Base-by-base conservation (phyloP, 805 yeast genomes). In the Spathaspora hagerdaliae region DNA sequence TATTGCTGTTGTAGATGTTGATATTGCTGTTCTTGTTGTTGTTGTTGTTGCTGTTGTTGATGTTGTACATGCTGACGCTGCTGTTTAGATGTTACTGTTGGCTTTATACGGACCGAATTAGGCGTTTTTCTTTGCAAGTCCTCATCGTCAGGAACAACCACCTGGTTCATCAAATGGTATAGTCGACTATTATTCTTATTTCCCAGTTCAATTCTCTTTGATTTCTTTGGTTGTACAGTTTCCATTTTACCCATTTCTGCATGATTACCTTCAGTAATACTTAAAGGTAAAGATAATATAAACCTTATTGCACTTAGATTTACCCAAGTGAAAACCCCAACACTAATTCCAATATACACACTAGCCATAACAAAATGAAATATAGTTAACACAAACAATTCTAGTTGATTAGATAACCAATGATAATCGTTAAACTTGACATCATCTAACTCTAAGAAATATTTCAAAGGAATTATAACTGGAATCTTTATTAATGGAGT, bases 401-500 rank as follows among this genome's bases (percentile, higher is more conserved):
- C 43, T 10, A 50, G 9, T 27, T 50, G 53, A 19, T 33, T 24
- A 26, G 31, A 31, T 7, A 50, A 10, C 53, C 53, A 50, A 10
- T 24, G 6, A 6, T 42, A 13, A 19, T 40, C 43, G 5, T 41
- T 36, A 24, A 35, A 24, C 11, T 38, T 13, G 15, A 35, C 45
- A 33, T 50, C 46, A 14, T 44, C 41, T 14, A 49, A 41, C 36
- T 50, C 53, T 11, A 50, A 36, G 2, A 50, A 11, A 34, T 47
- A 50, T 9, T 31, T 35, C 8, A 47, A 14, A 6, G 53, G 53
- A 6, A 40, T 41, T 9, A 50, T 31, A 12, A 50, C 24, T 10
- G 53, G 53, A n/a, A 50, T 36, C 36, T 47, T 50, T 27, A 50
- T 37, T n/a, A 50, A 42, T 13, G 51, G 51, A 8, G 41, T 44